These are phyloP conservation scores for Penicillium crystallinum DNA, from an alignment of 495 filamentous ascomycete species.

Conservation along the genomic window DNA sequence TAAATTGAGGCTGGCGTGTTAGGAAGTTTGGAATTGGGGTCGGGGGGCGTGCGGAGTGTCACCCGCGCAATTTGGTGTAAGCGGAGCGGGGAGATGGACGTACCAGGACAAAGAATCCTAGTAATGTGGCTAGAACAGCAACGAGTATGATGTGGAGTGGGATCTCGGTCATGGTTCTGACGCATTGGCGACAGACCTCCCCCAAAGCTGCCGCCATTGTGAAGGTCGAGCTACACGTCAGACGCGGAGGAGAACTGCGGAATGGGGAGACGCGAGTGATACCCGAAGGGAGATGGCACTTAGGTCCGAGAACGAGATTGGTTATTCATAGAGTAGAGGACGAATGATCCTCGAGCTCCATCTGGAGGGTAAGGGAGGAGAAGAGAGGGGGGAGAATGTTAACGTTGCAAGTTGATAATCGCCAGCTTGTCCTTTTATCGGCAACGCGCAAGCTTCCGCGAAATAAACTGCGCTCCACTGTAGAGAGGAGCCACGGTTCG, in stretches of 20 bases:
- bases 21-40: conserved; percentile 2
- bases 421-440: conserved; percentile 42
- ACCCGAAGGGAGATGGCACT: conserved; percentile 21
- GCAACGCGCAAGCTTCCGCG: conserved; percentile 24
- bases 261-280: conserved; percentile 11
- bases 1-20: conserved; percentile 27
- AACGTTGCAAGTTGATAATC: conserved; percentile 23
- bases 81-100: conserved; percentile 12
- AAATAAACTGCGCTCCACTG: conserved; percentile 13
- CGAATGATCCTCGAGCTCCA: conserved; percentile 1
- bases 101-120: conserved; percentile 38
- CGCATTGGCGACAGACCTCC: conserved; percentile 34
- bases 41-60: neutral
- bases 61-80: neutral
- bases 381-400: conserved; percentile 3
- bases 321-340: conserved; percentile 7
- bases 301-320: conserved; percentile 25
- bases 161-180: conserved; percentile 22
- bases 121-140: conserved; percentile 22
- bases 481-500: conserved; percentile 2
- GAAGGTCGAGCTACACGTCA: conserved; percentile 1
- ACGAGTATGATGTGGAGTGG: conserved; percentile 29
- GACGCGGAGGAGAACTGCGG: conserved; percentile 10
- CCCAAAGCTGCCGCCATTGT: conserved; percentile 33
- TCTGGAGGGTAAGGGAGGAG: conserved; percentile 6